These are phyloP conservation scores for Arthrinium puccinioides DNA, from an alignment of 2,329 filamentous ascomycete species.

Conservation along the genomic window DNA sequence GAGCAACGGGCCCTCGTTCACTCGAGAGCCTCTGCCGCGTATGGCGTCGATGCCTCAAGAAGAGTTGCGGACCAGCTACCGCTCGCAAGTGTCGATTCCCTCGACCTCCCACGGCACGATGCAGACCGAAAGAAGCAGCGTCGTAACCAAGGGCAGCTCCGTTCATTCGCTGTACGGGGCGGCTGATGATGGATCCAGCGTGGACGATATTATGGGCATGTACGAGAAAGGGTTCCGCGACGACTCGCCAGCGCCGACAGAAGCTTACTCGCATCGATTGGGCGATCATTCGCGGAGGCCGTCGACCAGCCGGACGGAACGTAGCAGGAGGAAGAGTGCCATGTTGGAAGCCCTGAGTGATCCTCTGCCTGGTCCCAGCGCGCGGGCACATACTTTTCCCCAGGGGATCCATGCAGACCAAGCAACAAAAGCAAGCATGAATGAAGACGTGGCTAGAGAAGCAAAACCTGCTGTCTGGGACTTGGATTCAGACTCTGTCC, in stretches of 20 bases:
- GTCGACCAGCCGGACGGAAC: slow-evolving; percentile 30
- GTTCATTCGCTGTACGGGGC: slow-evolving; percentile 51
- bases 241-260: slow-evolving; percentile 31
- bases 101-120: slow-evolving; percentile 51
- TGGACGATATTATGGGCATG: slow-evolving; percentile 65
- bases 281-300: slow-evolving; percentile 28
- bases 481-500: no score
- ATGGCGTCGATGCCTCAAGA: slow-evolving; percentile 40
- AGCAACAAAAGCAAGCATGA: no score
- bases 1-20: slow-evolving; percentile 28
- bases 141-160: slow-evolving; percentile 73
- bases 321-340: slow-evolving; percentile 26
- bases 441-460: not conserved
- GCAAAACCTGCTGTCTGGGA: not conserved
- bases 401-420: no score
- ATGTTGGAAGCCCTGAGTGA: slow-evolving; percentile 34
- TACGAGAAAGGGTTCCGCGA: slow-evolving; percentile 58
- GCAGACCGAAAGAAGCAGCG: slow-evolving; percentile 77
- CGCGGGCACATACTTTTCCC: not conserved
- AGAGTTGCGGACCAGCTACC: slow-evolving; percentile 47
- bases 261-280: slow-evolving; percentile 21
- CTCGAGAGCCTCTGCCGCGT: slow-evolving; percentile 29
- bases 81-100: slow-evolving; percentile 43
- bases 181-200: slow-evolving; percentile 49
- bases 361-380: slow-evolving; percentile 20